Evolutionary conservation across 2,329 filamentous ascomycete species (phyloP).

Genomic region (Pseudocercospora ulei): DNA sequence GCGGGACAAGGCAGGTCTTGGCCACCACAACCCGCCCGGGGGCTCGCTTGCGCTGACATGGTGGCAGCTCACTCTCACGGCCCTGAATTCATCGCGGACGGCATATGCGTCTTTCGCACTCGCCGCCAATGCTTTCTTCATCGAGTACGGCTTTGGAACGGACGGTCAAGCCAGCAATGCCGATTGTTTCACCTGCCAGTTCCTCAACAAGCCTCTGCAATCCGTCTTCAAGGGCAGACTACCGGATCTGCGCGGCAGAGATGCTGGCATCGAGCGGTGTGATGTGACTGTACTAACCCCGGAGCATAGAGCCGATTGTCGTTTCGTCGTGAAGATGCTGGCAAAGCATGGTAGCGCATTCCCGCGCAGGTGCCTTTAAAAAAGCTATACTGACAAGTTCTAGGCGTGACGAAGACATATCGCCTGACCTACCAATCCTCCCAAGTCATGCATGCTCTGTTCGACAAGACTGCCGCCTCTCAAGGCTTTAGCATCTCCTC

Average conservation of each 20-base stretch:
- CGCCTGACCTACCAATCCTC: conserved; percentile 64
- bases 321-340: conserved; percentile 62
- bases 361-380: too few relatives aligned
- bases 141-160: conserved; percentile 54
- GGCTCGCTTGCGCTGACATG: conserved; percentile 13
- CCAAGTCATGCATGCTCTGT: conserved; percentile 66
- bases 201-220: conserved; percentile 59
- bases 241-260: conserved; percentile 54
- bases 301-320: conserved; percentile 56
- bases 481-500: conserved; percentile 67
- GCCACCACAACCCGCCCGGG: conserved; percentile 1
- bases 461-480: conserved; percentile 55
- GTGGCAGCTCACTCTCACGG: conserved; percentile 58
- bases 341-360: conserved; percentile 55
- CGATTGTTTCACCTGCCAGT: conserved; percentile 58
- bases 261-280: conserved; percentile 62
- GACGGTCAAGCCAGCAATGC: conserved; percentile 21
- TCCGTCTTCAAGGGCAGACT: conserved; percentile 64
- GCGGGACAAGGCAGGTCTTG: conserved; percentile 50
- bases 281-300: conserved; percentile 66
- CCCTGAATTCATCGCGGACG: conserved; percentile 70
- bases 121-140: conserved; percentile 59
- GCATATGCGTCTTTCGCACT: conserved; percentile 66
- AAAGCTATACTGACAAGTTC: conserved; percentile 18
- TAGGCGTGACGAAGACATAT: conserved; percentile 66